Base-by-base conservation (phyloP, 371 early-diverging fungal genomes). In the Batrachochytrium dendrobatidis region DNA sequence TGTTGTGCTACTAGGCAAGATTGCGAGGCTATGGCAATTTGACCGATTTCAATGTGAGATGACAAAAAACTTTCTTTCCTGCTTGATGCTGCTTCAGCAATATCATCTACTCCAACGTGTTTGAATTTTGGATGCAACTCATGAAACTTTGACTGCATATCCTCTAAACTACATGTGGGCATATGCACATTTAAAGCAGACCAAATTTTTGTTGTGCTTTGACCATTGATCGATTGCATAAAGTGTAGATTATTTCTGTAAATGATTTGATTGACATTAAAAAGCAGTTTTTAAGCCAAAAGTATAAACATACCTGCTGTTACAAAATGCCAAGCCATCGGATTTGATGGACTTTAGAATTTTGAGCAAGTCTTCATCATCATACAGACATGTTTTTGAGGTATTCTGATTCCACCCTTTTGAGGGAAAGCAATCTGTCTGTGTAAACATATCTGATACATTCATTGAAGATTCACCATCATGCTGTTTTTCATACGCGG, bases 41-140 rank as follows among this genome's bases (percentile, higher is more conserved):
- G 59, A 4, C 64, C 66, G 18, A 24, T 8, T 12, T 59, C 56
- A 31, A 48, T 55, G 24, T 55, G 66, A 17, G 26, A 26, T 1
- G 7, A 3, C 2, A 64, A 1, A 29, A 65, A 71, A n/a, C 20
- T 26, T 6, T 2, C 32, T 15, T 33, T 18, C 26, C 52, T 63
- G 55, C 60, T 56, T n/a, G 2, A 28, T 15, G 30, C 39, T 22
- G 60, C 63, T 44, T 53, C 68, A 6, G 29, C 15, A 3, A 5
- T 25, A 29, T 70, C 69, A 39, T 75, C 67, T 25, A 65, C 30
- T 0, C 72, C 75, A 12, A 62, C 32, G 2, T 72, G 75, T 30
- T 24, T 24, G 24, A 56, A 39, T 18, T 8, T 34, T 20, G 66
- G 62, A 29, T 35, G 5, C 43, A 74, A 53, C 48, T 70, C 68